Evolutionary conservation across 2,329 filamentous ascomycete species (phyloP).

Genomic region (Mycosphaerella sp.): DNA sequence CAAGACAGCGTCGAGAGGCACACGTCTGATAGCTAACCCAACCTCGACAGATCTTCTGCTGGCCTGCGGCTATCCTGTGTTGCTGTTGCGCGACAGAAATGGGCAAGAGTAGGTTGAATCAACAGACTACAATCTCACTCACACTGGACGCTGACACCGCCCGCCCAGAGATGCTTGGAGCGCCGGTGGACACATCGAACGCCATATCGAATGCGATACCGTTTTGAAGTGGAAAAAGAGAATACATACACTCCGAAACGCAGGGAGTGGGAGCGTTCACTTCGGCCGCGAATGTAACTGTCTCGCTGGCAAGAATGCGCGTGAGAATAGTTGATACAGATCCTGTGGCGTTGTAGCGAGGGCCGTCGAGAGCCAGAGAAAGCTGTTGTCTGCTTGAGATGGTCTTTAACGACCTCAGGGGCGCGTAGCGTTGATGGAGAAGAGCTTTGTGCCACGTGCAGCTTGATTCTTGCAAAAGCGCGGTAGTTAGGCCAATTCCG

Average conservation of each 20-base stretch:
- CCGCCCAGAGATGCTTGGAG: constrained; percentile 27
- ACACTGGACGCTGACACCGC: background rate
- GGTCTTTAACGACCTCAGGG: background rate
- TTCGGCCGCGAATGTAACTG: background rate
- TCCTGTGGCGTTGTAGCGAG: too few species aligned
- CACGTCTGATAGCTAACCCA: background rate
- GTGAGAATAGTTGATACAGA: too few species aligned
- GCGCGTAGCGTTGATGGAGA: background rate
- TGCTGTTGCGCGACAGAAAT: constrained; percentile 36
- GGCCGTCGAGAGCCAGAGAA: background rate
- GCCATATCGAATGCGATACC: constrained; percentile 33
- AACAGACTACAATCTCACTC: background rate
- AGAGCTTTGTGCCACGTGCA: background rate
- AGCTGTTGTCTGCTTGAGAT: background rate
- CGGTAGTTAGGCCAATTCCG: background rate
- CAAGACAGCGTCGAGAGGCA: background rate
- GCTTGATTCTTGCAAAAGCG: background rate
- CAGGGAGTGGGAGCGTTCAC: background rate
- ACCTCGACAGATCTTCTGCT: constrained; percentile 31
- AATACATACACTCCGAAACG: background rate
- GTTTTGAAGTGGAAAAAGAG: constrained; percentile 19
- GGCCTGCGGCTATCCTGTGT: constrained; percentile 36
- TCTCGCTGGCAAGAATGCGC: background rate
- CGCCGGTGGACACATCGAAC: constrained; percentile 31
- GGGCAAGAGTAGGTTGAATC: constrained; percentile 28